Percentiles rank a stretch among this genome's conserved stretches.
Conservation (phyloP, 2,329 filamentous ascomycete genomes). For the Metarhizium anisopliae region DNA sequence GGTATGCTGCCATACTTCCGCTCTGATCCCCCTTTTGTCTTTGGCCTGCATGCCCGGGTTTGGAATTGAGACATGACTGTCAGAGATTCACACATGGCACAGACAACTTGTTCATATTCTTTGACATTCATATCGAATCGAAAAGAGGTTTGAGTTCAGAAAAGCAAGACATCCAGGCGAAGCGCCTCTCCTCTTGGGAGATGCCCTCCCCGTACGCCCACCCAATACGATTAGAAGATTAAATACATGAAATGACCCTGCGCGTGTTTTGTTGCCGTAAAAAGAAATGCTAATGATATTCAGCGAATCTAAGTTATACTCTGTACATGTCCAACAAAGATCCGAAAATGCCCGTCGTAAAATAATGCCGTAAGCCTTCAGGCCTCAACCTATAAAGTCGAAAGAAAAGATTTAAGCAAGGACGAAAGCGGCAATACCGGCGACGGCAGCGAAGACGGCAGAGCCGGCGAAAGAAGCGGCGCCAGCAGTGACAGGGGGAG, state of each 20-base stretch:
- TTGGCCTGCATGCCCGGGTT: not conserved
- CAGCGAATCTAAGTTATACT: slow-evolving; percentile 25
- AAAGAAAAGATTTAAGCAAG: slow-evolving; percentile 40
- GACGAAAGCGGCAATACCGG: slow-evolving; percentile 44
- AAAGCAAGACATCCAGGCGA: slow-evolving; percentile 13
- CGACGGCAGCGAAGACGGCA: slow-evolving; percentile 43
- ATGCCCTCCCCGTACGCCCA: slow-evolving; percentile 13
- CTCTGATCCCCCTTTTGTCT: no score
- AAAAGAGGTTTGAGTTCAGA: slow-evolving; percentile 6
- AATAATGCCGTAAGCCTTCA: slow-evolving; percentile 28
- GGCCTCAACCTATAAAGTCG: slow-evolving; percentile 28
- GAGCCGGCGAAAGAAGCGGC: slow-evolving; percentile 45
- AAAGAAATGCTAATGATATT: slow-evolving; percentile 24
- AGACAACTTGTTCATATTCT: not conserved
- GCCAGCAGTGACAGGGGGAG: slow-evolving; percentile 37
- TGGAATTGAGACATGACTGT: not conserved
- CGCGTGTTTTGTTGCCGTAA: slow-evolving; percentile 12
- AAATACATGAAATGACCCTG: slow-evolving; percentile 25
- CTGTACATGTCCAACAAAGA: slow-evolving; percentile 28
- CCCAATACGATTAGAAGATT: slow-evolving; percentile 37
- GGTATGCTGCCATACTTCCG: no score
- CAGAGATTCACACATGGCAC: not conserved
- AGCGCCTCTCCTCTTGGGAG: slow-evolving; percentile 6
- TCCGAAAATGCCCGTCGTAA: slow-evolving; percentile 24
- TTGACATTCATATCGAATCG: not conserved